Base-by-base conservation (phyloP, 306 rosid genomes). In the Malus sieversii region DNA sequence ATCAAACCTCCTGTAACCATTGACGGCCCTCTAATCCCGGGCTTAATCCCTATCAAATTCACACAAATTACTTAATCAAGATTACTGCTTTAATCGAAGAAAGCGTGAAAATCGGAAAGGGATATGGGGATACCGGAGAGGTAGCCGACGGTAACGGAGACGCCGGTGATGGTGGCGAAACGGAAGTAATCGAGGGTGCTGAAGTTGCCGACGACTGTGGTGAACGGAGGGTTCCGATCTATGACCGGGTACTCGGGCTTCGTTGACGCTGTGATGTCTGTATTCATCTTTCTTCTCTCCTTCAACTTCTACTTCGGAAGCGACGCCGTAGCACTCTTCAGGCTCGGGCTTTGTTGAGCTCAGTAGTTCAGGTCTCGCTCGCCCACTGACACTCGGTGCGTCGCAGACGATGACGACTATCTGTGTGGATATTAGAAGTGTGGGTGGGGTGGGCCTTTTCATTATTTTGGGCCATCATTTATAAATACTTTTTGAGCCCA, bases 1-100 rank as follows among this genome's bases (percentile, higher is more conserved):
- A 93, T 93, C 71, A 93, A 69, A 65, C 98, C 98, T 57, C 98
- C 96, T 2, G 97, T 93, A 77, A 93, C 98, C 98, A 93, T 93
- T 55, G 97, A 93, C 23, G 98, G 98, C 30, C 98, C 97, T 71
- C 83, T 84, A 25, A 93, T 93, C 82, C 98, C 97, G 4, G 98
- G 98, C 89, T 87, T 93, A 74, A 93, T 93, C 84, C 97, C 98
- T 93, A 66, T 48, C 55, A 82, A 51, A 76, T 15, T 55, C 19
- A 33, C 23, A 55, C 8, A 23, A 44, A 7, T 40, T 38, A 9
- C 8, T 67, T 48, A 23, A 14, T 20, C 4, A 42, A 16, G 2
- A 35, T 33, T 16, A 25, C 6, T 29, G 11, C 35, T 35, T 22
- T 0, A 44, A 32, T 51, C 14, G 71, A 55, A 27, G 52, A 46